These are phyloP conservation scores for Epichloe baconii DNA, from an alignment of 2,329 filamentous ascomycete genomes.

Conservation along the genomic window DNA sequence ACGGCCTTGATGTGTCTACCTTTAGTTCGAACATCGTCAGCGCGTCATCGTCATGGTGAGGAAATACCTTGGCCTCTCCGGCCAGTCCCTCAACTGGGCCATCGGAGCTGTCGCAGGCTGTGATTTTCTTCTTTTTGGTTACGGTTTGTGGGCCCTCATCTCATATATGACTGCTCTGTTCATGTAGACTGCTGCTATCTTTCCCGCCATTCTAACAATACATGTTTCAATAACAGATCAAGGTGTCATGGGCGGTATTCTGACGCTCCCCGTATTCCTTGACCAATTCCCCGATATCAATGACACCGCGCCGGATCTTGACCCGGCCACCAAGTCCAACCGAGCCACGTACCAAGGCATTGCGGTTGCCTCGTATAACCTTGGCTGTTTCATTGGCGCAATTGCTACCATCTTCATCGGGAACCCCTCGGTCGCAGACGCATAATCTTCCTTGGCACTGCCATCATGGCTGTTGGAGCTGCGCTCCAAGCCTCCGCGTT, in stretches of 20 bases:
- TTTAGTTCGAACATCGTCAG: not conserved
- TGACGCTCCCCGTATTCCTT: conserved; percentile 52
- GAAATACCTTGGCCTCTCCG: conserved; percentile 51
- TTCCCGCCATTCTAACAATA: not conserved
- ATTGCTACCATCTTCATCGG: conserved; percentile 54
- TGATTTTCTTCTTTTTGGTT: conserved; percentile 53
- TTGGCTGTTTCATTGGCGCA: conserved; percentile 51
- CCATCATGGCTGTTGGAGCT: conserved; percentile 45
- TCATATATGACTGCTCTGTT: not conserved
- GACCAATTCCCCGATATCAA: conserved; percentile 41
- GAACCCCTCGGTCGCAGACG: conserved; percentile 45
- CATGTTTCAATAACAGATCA: conserved; percentile 41
- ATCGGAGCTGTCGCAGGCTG: conserved; percentile 60
- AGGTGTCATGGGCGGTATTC: conserved; percentile 62
- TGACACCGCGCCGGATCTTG: conserved; percentile 26
- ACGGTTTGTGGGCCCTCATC: conserved; percentile 26
- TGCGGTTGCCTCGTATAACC: conserved; percentile 41
- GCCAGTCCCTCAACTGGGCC: conserved; percentile 52
- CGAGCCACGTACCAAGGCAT: conserved; percentile 42
- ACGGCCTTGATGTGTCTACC: not conserved
- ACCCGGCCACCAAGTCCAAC: conserved; percentile 19
- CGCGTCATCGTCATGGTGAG: conserved; percentile 17
- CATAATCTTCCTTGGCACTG: conserved; percentile 46
- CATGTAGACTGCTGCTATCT: not conserved
- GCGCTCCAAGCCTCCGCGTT: conserved; percentile 45